Evolutionary conservation across 371 early-diverging fungal species (phyloP).

Genomic region (Conidiobolus incongruus): DNA sequence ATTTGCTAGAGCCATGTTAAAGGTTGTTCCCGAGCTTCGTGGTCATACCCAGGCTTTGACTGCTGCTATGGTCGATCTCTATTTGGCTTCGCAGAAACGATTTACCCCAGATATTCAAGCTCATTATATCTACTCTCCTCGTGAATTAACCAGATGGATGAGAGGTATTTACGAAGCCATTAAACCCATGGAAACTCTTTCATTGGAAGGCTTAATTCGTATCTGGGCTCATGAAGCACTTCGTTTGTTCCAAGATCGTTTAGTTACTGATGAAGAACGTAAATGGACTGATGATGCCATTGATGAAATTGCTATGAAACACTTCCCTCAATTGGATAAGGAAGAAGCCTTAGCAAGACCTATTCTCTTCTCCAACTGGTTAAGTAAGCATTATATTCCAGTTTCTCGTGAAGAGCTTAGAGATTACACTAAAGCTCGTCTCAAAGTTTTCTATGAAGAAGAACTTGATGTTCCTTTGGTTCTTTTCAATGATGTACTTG

Average conservation of each 20-base stretch:
- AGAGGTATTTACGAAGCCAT: constrained; percentile 93
- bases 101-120: constrained; percentile 95
- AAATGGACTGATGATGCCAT: constrained; percentile 82
- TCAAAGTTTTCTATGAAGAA: constrained; percentile 97
- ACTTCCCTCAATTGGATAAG: constrained; percentile 68
- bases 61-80: constrained; percentile 93
- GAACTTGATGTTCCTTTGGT: constrained; percentile 93
- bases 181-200: constrained; percentile 53
- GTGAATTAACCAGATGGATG: constrained; percentile 97
- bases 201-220: constrained; percentile 73
- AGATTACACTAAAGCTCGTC: constrained; percentile 81
- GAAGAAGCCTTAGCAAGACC: constrained; percentile 62
- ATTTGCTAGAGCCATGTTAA: constrained; percentile 80
- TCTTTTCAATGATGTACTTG: constrained; percentile 88
- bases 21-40: constrained; percentile 75
- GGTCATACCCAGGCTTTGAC: constrained; percentile 86
- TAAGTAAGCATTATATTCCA: constrained; percentile 76
- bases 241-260: constrained; percentile 93
- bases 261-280: constrained; percentile 76
- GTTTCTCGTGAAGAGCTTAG: constrained; percentile 76
- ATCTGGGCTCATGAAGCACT: constrained; percentile 97
- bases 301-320: constrained; percentile 55
- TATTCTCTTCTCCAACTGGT: constrained; percentile 94
- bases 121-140: constrained; percentile 96
- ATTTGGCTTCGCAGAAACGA: constrained; percentile 60